A percentile compares a stretch with the other conserved stretches of the same genome.
phyloP scores from a whole-genome alignment of 1,139 yeast genomes.

The Candida neerlandica region DNA sequence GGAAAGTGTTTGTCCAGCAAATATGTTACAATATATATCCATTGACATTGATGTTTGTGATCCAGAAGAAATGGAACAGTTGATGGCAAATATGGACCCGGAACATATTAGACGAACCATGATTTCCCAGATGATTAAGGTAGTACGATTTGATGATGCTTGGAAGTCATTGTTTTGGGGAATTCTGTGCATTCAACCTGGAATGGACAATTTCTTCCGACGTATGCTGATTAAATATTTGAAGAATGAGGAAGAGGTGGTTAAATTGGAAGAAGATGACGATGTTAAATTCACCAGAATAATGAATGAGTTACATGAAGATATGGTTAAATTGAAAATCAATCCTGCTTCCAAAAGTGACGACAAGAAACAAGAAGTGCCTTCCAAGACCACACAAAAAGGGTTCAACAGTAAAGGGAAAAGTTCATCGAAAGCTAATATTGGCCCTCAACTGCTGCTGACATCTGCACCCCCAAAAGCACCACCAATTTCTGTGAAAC shows the following conservation, averaged over 20 bases:
- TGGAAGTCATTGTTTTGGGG: background rate
- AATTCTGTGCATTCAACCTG: background rate
- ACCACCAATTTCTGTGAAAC: background rate
- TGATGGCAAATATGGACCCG: background rate
- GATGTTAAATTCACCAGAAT: slow-evolving; percentile 3
- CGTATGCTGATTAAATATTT: background rate
- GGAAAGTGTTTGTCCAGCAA: background rate
- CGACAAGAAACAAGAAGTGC: background rate
- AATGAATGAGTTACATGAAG: slow-evolving; percentile 5
- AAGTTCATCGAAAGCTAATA: background rate
- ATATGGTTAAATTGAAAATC: background rate
- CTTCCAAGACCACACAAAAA: no score
- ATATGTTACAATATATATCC: background rate
- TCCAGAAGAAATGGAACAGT: background rate
- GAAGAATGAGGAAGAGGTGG: background rate
- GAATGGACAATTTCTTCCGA: background rate
- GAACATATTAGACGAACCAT: background rate
- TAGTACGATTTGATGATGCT: background rate
- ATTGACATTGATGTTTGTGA: background rate
- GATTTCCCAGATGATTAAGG: background rate
- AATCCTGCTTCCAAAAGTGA: background rate
- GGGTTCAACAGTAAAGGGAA: background rate
- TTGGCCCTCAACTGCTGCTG: background rate
- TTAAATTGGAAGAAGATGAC: background rate
- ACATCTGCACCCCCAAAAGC: background rate